phyloP scores from a whole-genome alignment of 2,329 filamentous ascomycete genomes.

The Sarocladium oryzae region DNA sequence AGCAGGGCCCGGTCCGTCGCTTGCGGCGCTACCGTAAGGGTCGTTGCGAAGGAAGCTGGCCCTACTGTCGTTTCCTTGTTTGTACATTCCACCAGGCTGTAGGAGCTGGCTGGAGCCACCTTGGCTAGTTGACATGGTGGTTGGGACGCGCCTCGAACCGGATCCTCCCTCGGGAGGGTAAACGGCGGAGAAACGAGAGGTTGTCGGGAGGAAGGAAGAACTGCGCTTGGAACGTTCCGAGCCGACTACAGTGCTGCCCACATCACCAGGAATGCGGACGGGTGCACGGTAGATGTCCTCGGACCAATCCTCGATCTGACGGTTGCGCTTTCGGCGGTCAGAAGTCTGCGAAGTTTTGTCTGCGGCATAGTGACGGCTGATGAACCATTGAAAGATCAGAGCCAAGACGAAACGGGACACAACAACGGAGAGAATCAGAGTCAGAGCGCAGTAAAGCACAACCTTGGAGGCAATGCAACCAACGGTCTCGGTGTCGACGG shows the following conservation, averaged over 20 bases:
- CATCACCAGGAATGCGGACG: constrained; percentile 69
- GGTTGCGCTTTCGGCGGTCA: constrained; percentile 75
- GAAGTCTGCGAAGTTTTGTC: constrained; percentile 76
- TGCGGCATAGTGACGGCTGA: constrained; percentile 79
- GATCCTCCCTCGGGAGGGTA: constrained; percentile 66
- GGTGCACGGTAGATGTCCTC: constrained; percentile 95
- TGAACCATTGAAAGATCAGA: constrained; percentile 91
- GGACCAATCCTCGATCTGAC: constrained; percentile 96
- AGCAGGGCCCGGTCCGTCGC: constrained; percentile 70
- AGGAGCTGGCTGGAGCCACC: constrained; percentile 66
- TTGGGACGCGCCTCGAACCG: constrained; percentile 55
- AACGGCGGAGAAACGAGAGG: constrained; percentile 88
- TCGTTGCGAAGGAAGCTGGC: constrained; percentile 59
- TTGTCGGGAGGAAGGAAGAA: constrained; percentile 83
- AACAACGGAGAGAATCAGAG: constrained; percentile 88
- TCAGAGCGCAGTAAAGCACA: constrained; percentile 87
- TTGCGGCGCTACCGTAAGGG: constrained; percentile 46
- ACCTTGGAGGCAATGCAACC: constrained; percentile 97
- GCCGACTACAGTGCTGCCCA: constrained; percentile 54
- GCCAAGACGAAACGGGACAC: constrained; percentile 81
- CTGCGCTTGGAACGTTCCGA: constrained; percentile 68
- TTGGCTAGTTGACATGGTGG: constrained; percentile 87
- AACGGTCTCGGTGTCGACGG: constrained; percentile 90
- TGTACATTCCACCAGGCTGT: constrained; percentile 67
- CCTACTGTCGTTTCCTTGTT: constrained; percentile 54